Base-by-base conservation (phyloP, 2,329 filamentous ascomycete species). In the Fusarium sp. region DNA sequence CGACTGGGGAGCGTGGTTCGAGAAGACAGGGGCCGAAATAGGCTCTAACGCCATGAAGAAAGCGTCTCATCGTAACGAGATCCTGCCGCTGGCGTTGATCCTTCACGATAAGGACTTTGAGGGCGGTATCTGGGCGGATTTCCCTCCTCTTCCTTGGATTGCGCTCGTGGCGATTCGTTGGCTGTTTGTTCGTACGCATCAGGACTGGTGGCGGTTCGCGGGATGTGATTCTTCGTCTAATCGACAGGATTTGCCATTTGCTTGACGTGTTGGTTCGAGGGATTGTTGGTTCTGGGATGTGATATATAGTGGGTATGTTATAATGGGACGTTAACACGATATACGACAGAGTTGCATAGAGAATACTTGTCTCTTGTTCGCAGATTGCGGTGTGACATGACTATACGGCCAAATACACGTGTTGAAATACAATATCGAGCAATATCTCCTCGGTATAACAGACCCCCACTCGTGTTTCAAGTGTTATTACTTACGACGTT, bases 181-280 rank as follows among this genome's bases (percentile, higher is more conserved):
- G 77, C 30, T 81, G 14, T 81, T 79, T 66, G 73, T 82, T 20
- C 76, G 78, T 20, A 80, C 75, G 66, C 75, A 81, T 55, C 79
- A 81, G 61, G 78, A 78, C 41, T 81, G 80, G 81, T 81, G 80
- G 81, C 77, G 80, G 50, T 82, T 82, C 64, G 76, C 80, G 4
- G 75, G 77, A 16, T 81, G 80, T 50, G 78, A 81, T 56, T 58
- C 73, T 31, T 53, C 74, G 22, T 78, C 78, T 24, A 72, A 71
- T 28, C 81, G 79, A 16, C 75, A 78, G 61, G 79, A 82, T 26
- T 69, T 84, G 38, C 81, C 79, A 7, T 83, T 83, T 77, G 81
- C 76, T 8, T 80, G 60, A 75, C 33, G 33, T 26, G 48, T 26
- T 47, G 20, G 48, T 26, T 33, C 3, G 39, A 33, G 8, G 24